phyloP scores from a whole-genome alignment of 2,329 filamentous ascomycete genomes.

The Beauveria sp. region DNA sequence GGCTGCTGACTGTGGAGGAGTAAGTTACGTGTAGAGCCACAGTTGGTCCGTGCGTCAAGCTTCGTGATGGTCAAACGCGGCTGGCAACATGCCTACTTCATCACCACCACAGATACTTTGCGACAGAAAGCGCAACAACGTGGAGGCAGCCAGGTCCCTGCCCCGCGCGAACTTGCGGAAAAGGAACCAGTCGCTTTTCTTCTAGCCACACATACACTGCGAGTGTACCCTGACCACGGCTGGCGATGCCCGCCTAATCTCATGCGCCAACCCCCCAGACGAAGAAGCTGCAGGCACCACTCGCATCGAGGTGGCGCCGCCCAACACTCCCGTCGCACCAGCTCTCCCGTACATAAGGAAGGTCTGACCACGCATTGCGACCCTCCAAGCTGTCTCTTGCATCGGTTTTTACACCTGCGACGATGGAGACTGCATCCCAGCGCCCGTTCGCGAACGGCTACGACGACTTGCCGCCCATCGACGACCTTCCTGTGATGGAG shows the following conservation, averaged over 20 bases:
- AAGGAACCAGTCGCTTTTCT: background rate
- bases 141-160: background rate
- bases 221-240: background rate
- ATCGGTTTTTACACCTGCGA: background rate
- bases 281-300: background rate
- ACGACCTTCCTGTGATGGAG: conserved; percentile 30
- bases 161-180: background rate
- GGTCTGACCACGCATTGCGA: background rate
- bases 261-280: conserved; percentile 1
- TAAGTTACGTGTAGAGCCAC: background rate
- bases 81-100: conserved; percentile 1
- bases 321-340: background rate
- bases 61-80: conserved; percentile 5
- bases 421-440: background rate
- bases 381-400: background rate
- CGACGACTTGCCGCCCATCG: conserved; percentile 25
- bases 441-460: conserved; percentile 23
- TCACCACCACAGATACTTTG: background rate
- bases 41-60: conserved; percentile 9
- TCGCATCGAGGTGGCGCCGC: background rate
- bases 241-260: background rate
- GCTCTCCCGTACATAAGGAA: background rate
- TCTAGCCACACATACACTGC: background rate
- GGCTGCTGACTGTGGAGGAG: background rate
- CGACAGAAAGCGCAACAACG: conserved; percentile 4